Base-by-base conservation (phyloP, 352 stramenopile genomes). In the Phytophthora constricta region DNA sequence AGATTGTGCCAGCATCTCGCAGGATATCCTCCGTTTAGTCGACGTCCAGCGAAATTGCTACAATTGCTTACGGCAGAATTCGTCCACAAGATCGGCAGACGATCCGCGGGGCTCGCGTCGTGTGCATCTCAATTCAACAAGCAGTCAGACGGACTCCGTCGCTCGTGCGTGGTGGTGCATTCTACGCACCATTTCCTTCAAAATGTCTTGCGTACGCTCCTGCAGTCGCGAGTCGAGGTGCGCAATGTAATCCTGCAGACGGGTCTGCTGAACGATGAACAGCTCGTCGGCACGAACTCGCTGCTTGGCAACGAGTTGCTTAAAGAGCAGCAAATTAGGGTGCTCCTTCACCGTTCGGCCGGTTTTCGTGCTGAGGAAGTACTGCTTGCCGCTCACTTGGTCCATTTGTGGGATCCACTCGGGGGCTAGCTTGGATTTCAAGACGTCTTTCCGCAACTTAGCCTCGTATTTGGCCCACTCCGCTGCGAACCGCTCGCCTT, bases 381-480 rank as follows among this genome's bases (percentile, higher is more conserved):
- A 85, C 31, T 68, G 68, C 60, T 78, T 68, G 20, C 76, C 76
- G 22, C 63, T 67, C 31, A 77, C 34, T 22, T 50, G 56, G 13
- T 85, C 71, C 26, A 79, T 56, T 52, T 85, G 76, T 10, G 76
- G 76, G 48, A 79, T 85, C 76, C 76, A 85, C 62, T 82, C 73
- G 0, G 55, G 16, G 14, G 64, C 39, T 1, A 85, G 65, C 26
- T 76, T 76, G 4, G 67, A 65, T 37, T 70, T 73, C 14, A 80
- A 39, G 0, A 85, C 73, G 26, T 85, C 76, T 50, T 69, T 74
- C 19, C 70, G 71, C 59, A 85, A 26, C 55, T 65, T 68, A n/a
- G 65, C 39, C 31, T 78, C 68, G 50, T 85, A 85, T 19, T 64
- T 67, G 10, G 31, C 46, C 76, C 73, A 85, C 27, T 85, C 73